Evolutionary conservation across 208 protist species (phyloP), one percentile per base, ranked within the genome.

Genomic region (Naegleria fowleri): DNA sequence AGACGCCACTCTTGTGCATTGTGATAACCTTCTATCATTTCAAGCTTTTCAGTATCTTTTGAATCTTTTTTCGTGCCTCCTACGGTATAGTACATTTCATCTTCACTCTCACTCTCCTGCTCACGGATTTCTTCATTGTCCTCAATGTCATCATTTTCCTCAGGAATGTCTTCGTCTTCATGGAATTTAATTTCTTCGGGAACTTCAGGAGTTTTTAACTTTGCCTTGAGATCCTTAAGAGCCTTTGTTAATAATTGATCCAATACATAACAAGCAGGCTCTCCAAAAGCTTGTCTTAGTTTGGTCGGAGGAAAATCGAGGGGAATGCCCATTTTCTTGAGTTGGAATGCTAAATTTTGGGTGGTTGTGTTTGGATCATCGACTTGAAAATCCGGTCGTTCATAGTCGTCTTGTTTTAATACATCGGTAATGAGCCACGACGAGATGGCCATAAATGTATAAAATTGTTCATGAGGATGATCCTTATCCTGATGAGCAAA

Each of bases 1-100:
- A 87, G 52, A 13, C 41, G 51, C 83, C 83, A 87, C 38, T 87
- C 83, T 51, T 41, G 40, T 6, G 83, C 83, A 87, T 51, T 87
- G 15, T 40, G 29, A 5, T 87, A 22, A 29, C 83, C 33, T n/a
- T 87, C 83, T 33, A 87, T 87, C 40, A 51, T 33, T 52, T 52
- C 41, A 51, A 87, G 6, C 40, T 51, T 51, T 51, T 87, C 83
- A 33, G 40, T 1, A n/a, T 87, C 83, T 41, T 87, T 36, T 3
- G 83, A 87, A 51, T 41, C 83, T n/a, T 40, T 87, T 29, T 87
- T 51, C 13, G 55, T 22, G 43, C 43, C 43, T 67, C 55, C 55
- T 3, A 67, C 55, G 11, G 55, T 67, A 67, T 67, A 67, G 22
- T 67, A 67, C 55, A 67, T 67, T 67, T 67, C 55, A 67, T 67